Evolutionary conservation across 2,329 filamentous ascomycete genomes (phyloP).

Genomic region (Colletotrichum phormii): DNA sequence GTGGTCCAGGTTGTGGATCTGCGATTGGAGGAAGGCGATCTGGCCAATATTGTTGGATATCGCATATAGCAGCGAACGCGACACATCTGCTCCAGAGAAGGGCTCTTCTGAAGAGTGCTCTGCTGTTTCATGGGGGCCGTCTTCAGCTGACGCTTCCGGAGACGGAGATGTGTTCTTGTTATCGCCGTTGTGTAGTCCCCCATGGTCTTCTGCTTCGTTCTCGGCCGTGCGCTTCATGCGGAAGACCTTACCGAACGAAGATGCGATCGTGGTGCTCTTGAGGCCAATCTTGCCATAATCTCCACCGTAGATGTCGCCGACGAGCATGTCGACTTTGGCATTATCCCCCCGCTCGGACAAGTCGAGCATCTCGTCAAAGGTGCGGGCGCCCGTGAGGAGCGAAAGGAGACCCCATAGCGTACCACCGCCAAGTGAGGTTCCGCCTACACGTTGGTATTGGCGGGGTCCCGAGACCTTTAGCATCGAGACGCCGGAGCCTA

Average conservation of each 20-base stretch:
- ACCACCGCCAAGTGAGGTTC: conserved; percentile 94
- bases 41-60: conserved; percentile 99
- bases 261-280: conserved; percentile 95
- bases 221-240: conserved; percentile 90
- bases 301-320: conserved; percentile 96
- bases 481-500: conserved; percentile 96
- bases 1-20: conserved; percentile 89
- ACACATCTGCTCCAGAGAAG: conserved; percentile 88
- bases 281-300: conserved; percentile 97
- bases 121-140: conserved; percentile 17
- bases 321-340: conserved; percentile 91
- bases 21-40: conserved; percentile 96
- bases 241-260: conserved; percentile 96
- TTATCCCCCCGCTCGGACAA: conserved; percentile 95
- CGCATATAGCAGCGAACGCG: conserved; percentile 90
- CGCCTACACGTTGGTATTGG: conserved; percentile 90
- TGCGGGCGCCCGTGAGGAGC: conserved; percentile 89
- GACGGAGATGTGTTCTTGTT: conserved; percentile 43
- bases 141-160: conserved; percentile 25
- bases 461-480: conserved; percentile 94
- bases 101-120: conserved; percentile 47
- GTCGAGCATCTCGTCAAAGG: conserved; percentile 97
- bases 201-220: conserved; percentile 78
- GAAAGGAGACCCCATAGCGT: conserved; percentile 96
- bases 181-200: conserved; percentile 65